Base-by-base conservation (phyloP, 2,329 filamentous ascomycete genomes). In the Amylocarpus encephaloides region DNA sequence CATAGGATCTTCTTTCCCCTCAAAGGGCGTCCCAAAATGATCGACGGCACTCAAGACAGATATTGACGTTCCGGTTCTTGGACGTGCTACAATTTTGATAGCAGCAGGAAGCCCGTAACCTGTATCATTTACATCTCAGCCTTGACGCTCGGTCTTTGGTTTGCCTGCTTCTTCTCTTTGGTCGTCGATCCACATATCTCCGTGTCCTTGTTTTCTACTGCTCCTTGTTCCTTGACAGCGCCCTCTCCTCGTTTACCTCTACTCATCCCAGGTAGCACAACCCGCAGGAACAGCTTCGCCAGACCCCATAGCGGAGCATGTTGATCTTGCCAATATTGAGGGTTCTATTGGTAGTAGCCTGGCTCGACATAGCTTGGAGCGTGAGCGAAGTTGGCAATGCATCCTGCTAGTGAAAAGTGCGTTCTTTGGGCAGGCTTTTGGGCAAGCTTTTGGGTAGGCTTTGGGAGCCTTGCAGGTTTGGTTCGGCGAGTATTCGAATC, bases 221-320 rank as follows among this genome's bases (percentile, higher is more conserved):
- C 49, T 15, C 9, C 40, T 40, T 45, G 34, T 41, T 43, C n/a
- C 11, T 35, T 6, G 12, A 13, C 11, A 10, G 5, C 9, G 3
- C 3, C 5, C 19, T 13, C 15, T 29, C n/a, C 36, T 13, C 42
- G 38, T 7, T 9, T 1, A 22, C 15, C 32, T 6, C 48, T 34
- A 26, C 50, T 47, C 51, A 54, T 56, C 11, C 56, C 51, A n/a
- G 44, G 44, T 15, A 54, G 46, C 2, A 57, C 52, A 16, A 57
- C 56, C 15, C 52, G 50, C 18, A 50, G 56, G 3, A 59, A 42
- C 29, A 54, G 52, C 15, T 55, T 57, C 29, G 54, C 54, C 12
- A 57, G 42, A 16, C 52, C 52, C 50, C 50, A 59, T 51, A 59
- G 19, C n/a, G 54, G 54, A n/a, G 22, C 16, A 16, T 51, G 33